Conservation (phyloP, 495 filamentous ascomycete genomes). For the Xylaria venustula region DNA sequence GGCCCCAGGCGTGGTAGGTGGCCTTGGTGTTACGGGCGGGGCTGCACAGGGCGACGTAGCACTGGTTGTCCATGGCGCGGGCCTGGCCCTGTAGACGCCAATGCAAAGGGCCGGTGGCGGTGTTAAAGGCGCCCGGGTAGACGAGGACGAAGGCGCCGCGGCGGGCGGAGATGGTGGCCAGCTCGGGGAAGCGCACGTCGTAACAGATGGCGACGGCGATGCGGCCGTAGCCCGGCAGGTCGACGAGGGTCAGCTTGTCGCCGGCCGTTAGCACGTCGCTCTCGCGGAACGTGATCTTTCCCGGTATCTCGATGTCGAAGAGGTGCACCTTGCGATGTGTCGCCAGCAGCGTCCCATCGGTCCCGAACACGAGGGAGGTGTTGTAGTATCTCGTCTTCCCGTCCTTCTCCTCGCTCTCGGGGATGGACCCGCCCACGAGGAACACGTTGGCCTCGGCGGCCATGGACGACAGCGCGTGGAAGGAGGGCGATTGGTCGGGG, state of each 20-base stretch:
- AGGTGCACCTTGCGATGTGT: conserved; percentile 93
- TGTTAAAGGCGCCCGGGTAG: conserved; percentile 95
- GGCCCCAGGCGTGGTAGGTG: conserved; percentile 86
- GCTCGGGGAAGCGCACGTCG: conserved; percentile 93
- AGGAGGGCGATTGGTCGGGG: conserved; percentile 68
- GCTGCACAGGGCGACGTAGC: conserved; percentile 90
- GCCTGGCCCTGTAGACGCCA: conserved; percentile 83
- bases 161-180: conserved; percentile 86
- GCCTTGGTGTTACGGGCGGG: conserved; percentile 79
- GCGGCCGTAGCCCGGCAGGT: conserved; percentile 80
- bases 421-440: conserved; percentile 89
- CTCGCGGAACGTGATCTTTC: conserved; percentile 88
- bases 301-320: conserved; percentile 99
- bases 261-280: conserved; percentile 84
- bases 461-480: conserved; percentile 77
- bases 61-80: conserved; percentile 89
- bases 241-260: conserved; percentile 74
- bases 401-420: conserved; percentile 55
- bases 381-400: conserved; percentile 77
- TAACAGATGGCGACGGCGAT: conserved; percentile 93
- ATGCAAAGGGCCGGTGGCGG: conserved; percentile 87
- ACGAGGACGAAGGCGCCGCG: conserved; percentile 70
- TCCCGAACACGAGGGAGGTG: conserved; percentile 80
- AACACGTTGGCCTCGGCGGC: conserved; percentile 74
- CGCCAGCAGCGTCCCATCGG: conserved; percentile 71